Percentiles rank a stretch among this genome's conserved stretches.
These are phyloP conservation scores for Phaffia tasmanica DNA, from an alignment of 768 basidiomycete species.

Conservation along the genomic window DNA sequence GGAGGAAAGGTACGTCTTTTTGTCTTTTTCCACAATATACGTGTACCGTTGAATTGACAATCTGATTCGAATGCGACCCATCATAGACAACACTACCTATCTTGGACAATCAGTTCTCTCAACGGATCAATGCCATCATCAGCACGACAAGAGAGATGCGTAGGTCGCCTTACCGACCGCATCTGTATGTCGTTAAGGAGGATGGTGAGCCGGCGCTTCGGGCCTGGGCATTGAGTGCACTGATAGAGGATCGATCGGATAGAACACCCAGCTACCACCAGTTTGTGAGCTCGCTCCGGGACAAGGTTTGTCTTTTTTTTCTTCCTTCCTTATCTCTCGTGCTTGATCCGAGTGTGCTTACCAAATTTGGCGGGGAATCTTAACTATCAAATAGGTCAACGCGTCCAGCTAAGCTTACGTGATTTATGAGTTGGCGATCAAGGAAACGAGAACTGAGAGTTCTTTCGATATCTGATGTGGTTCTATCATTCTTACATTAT, in stretches of 20 bases:
- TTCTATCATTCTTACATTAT: no score
- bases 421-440: no score
- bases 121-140: slow-evolving; percentile 83
- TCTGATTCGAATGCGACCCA: background rate
- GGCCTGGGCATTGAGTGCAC: slow-evolving; percentile 84
- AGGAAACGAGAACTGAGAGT: no score
- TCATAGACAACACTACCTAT: slow-evolving; percentile 69
- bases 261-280: slow-evolving; percentile 92
- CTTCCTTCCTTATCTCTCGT: background rate
- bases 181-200: slow-evolving; percentile 93
- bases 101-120: slow-evolving; percentile 89
- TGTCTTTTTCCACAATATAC: background rate
- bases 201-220: slow-evolving; percentile 91
- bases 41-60: background rate
- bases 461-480: no score
- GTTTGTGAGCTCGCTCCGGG: slow-evolving; percentile 77
- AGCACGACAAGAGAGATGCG: slow-evolving; percentile 92
- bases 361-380: no score
- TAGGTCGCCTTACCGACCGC: slow-evolving; percentile 55
- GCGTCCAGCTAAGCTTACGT: no score
- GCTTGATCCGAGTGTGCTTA: no score
- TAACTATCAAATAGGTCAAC: no score
- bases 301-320: slow-evolving; percentile 51
- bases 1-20: slow-evolving; percentile 69
- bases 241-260: slow-evolving; percentile 94